Percentiles rank a stretch among this genome's conserved stretches.
Conservation (phyloP, 2,329 filamentous ascomycete species). For the Leptosphaerulina australis region DNA sequence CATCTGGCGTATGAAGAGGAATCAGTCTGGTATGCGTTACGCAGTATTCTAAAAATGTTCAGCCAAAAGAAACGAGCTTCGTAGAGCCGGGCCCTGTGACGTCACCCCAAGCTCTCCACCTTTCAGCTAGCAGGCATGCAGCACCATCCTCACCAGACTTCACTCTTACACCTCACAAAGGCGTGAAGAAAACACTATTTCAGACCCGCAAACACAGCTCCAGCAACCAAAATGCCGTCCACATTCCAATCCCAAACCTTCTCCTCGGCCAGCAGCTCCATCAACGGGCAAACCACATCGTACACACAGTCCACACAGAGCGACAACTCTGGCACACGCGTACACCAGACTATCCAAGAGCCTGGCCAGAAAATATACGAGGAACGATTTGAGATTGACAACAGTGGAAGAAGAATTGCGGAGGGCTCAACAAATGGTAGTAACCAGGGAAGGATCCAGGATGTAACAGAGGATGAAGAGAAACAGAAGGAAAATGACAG, state of each 20-base stretch:
- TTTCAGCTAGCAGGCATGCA: not conserved
- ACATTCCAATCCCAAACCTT: conserved; percentile 37
- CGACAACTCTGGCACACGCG: conserved; percentile 38
- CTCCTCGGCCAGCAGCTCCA: conserved; percentile 30
- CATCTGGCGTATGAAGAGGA: too few species aligned
- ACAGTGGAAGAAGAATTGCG: conserved; percentile 24
- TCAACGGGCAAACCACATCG: conserved; percentile 40
- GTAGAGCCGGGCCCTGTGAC: conserved; percentile 13
- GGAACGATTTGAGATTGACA: conserved; percentile 36
- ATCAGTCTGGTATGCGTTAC: too few species aligned
- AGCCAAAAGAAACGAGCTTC: too few species aligned
- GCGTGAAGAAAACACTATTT: not conserved
- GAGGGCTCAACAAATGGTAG: conserved; percentile 13
- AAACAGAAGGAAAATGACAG: conserved; percentile 46
- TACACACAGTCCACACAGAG: conserved; percentile 32
- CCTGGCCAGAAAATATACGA: conserved; percentile 34
- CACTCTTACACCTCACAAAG: not conserved
- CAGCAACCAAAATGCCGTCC: conserved; percentile 18
- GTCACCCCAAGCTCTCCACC: conserved; percentile 5
- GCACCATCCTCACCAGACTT: not conserved
- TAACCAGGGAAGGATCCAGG: conserved; percentile 32
- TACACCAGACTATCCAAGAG: conserved; percentile 35
- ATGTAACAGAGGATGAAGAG: conserved; percentile 42
- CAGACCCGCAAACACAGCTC: conserved; percentile 12
- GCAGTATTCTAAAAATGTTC: too few species aligned